These are phyloP conservation scores for Plicaturopsis crispa DNA, from an alignment of 768 basidiomycete species.

Conservation along the genomic window DNA sequence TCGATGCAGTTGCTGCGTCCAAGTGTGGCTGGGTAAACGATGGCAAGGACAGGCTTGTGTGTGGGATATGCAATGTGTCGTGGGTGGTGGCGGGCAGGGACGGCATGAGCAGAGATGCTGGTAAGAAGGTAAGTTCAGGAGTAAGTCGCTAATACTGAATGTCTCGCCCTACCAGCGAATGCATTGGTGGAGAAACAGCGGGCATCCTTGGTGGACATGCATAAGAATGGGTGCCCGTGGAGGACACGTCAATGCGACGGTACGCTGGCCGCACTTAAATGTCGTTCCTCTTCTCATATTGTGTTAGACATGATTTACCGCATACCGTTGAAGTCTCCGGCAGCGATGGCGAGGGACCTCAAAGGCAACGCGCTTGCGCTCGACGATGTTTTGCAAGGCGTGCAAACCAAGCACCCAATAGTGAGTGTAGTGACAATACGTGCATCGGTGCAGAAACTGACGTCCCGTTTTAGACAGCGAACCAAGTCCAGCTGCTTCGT, in stretches of 20 bases:
- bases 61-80: conserved; percentile 61
- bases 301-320: conserved; percentile 60
- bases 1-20: conserved; percentile 75
- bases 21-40: conserved; percentile 83
- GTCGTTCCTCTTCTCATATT: conserved; percentile 1
- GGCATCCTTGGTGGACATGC: conserved; percentile 52
- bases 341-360: conserved; percentile 53
- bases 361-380: conserved; percentile 46
- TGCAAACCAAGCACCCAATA: conserved; percentile 66
- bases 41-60: conserved; percentile 72
- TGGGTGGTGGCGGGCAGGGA: conserved; percentile 69
- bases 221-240: conserved; percentile 85
- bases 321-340: conserved; percentile 62
- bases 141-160: conserved; percentile 9
- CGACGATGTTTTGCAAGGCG: conserved; percentile 41
- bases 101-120: conserved; percentile 70
- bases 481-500: conserved; percentile 46
- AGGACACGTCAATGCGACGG: conserved; percentile 73
- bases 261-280: conserved; percentile 31
- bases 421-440: conserved; percentile 29
- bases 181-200: conserved; percentile 70
- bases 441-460: conserved; percentile 6
- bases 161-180: conserved; percentile 40
- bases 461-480: conserved; percentile 36
- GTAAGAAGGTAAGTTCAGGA: conserved; percentile 40